These are phyloP conservation scores for Papiliotrema nemorosa DNA, from an alignment of 1,284 basidiomycete species.

Conservation along the genomic window DNA sequence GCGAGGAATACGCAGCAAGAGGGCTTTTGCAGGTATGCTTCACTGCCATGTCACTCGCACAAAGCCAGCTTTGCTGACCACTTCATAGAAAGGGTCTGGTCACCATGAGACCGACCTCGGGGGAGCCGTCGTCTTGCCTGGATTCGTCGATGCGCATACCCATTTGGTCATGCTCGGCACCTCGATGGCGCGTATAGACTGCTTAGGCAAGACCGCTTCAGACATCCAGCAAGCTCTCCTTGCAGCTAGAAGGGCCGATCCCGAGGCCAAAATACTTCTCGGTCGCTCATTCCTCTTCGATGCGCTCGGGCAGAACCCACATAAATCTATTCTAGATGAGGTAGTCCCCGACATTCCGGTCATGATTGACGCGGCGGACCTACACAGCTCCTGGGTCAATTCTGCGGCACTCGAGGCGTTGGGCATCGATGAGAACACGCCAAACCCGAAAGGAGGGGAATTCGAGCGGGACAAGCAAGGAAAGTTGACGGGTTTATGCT, in stretches of 20 bases:
- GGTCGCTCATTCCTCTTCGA: conserved; percentile 24
- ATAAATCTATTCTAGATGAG: conserved; percentile 21
- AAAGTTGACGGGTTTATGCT: conserved; percentile 20
- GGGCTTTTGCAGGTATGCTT: neutral
- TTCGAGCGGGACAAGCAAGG: conserved; percentile 27
- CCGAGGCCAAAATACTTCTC: conserved; percentile 13
- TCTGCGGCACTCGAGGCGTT: conserved; percentile 23
- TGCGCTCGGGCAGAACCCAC: conserved; percentile 14
- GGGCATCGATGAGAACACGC: conserved; percentile 18
- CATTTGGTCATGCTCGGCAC: conserved; percentile 29
- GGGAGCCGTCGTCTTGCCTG: conserved; percentile 25
- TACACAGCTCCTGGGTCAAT: conserved; percentile 32
- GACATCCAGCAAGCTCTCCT: neutral
- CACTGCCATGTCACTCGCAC: neutral
- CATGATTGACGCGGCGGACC: conserved; percentile 33
- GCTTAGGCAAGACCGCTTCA: conserved; percentile 16
- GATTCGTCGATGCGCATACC: conserved; percentile 32
- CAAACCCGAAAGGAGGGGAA: conserved; percentile 22
- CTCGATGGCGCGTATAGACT: conserved; percentile 14
- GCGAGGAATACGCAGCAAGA: conserved; percentile 3
- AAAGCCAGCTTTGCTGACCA: no score
- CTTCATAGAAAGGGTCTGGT: no score
- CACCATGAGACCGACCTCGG: conserved; percentile 13
- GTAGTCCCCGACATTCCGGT: conserved; percentile 22
- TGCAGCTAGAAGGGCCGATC: conserved; percentile 3